These are phyloP conservation scores for Entomortierella beljakovae DNA, from an alignment of 192 early-diverging fungal species.

Conservation along the genomic window DNA sequence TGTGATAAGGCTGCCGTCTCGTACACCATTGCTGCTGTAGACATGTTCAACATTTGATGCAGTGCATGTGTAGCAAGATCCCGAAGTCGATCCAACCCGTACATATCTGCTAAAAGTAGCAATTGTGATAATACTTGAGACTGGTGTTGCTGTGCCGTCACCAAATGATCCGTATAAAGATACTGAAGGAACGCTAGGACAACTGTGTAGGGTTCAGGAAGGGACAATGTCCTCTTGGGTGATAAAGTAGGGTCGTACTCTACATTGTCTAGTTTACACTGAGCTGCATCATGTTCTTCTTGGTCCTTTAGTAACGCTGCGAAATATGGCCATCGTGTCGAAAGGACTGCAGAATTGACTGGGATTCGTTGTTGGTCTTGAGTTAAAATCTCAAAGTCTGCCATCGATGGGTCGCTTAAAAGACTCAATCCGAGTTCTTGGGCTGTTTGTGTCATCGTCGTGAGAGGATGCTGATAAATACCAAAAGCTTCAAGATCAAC, in stretches of 20 bases:
- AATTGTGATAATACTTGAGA: slow-evolving; percentile 75
- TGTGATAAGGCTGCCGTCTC: slow-evolving; percentile 75
- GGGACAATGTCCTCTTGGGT: slow-evolving; percentile 44
- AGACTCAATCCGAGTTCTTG: slow-evolving; percentile 62
- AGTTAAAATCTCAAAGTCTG: slow-evolving; percentile 60
- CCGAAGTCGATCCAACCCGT: slow-evolving; percentile 67
- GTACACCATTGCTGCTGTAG: slow-evolving; percentile 73
- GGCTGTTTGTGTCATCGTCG: slow-evolving; percentile 57
- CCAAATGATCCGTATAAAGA: slow-evolving; percentile 74
- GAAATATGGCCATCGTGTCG: slow-evolving; percentile 61
- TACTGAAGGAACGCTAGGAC: slow-evolving; percentile 74
- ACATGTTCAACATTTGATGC: slow-evolving; percentile 70
- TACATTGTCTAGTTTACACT: slow-evolving; percentile 35
- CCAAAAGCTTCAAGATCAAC: slow-evolving; percentile 80
- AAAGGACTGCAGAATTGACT: slow-evolving; percentile 58
- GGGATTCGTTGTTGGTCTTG: slow-evolving; percentile 56
- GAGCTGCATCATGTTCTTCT: slow-evolving; percentile 38
- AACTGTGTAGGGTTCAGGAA: slow-evolving; percentile 59
- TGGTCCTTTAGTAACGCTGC: slow-evolving; percentile 50
- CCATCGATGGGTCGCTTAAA: slow-evolving; percentile 56
- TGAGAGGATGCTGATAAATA: slow-evolving; percentile 62
- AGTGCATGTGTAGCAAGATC: slow-evolving; percentile 66
- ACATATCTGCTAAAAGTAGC: slow-evolving; percentile 71
- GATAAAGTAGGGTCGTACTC: slow-evolving; percentile 47
- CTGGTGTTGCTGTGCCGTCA: slow-evolving; percentile 75